These are phyloP conservation scores for Sporothrix globosa DNA, from an alignment of 2,329 filamentous ascomycete species.

Conservation along the genomic window DNA sequence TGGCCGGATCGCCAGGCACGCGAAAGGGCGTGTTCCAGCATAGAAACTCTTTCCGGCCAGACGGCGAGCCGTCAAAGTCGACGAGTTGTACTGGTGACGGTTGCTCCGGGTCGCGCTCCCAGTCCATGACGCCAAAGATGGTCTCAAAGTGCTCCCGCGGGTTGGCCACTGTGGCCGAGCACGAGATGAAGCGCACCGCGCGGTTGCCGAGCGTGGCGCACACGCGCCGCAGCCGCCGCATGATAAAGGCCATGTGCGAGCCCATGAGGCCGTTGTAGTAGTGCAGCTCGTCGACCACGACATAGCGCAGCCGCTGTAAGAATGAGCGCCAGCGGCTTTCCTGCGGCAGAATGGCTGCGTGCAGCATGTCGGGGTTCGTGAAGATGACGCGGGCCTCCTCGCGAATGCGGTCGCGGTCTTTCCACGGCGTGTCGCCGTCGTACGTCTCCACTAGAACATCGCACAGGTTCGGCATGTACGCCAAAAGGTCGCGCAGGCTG, in stretches of 20 bases:
- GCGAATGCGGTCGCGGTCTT: constrained; percentile 74
- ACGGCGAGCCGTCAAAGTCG: constrained; percentile 91
- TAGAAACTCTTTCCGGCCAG: constrained; percentile 89
- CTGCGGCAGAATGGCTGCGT: constrained; percentile 89
- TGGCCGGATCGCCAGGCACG: constrained; percentile 82
- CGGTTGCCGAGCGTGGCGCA: constrained; percentile 89
- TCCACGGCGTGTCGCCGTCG: constrained; percentile 90
- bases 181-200: constrained; percentile 87
- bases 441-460: constrained; percentile 85
- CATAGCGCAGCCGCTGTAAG: constrained; percentile 82
- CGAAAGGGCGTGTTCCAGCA: constrained; percentile 98
- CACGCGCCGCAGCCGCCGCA: constrained; percentile 83
- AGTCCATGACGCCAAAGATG: constrained; percentile 82
- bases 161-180: constrained; percentile 94
- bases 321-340: constrained; percentile 89
- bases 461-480: constrained; percentile 77
- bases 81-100: constrained; percentile 65
- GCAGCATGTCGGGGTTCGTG: constrained; percentile 97
- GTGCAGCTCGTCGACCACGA: constrained; percentile 90
- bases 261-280: constrained; percentile 96
- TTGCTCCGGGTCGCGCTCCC: constrained; percentile 23
- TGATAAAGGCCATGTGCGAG: constrained; percentile 91
- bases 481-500: constrained; percentile 81
- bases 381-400: constrained; percentile 93
- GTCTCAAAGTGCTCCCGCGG: constrained; percentile 88